phyloP scores from a whole-genome alignment of 2,329 filamentous ascomycete species.

The Beauveria rudraprayagi region DNA sequence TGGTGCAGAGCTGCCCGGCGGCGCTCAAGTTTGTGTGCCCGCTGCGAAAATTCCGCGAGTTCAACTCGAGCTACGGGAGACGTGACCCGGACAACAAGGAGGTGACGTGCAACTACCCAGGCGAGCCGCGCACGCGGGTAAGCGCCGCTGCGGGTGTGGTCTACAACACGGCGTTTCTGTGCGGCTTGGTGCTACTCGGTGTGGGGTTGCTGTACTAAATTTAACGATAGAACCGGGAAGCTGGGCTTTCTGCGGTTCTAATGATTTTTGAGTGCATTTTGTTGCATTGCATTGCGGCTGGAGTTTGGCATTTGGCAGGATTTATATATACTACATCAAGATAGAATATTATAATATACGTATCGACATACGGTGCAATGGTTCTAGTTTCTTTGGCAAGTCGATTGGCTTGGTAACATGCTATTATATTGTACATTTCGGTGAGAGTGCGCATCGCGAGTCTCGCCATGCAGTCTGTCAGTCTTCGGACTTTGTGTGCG shows the following conservation, averaged over 20 bases:
- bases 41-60: constrained; percentile 23
- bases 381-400: neutral
- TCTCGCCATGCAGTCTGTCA: neutral
- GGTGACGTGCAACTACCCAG: constrained; percentile 31
- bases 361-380: too few relatives aligned
- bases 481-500: too few relatives aligned
- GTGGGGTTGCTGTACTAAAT: neutral
- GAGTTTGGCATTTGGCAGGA: neutral
- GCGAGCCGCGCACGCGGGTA: constrained; percentile 25
- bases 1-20: constrained; percentile 80
- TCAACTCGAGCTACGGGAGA: constrained; percentile 28
- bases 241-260: neutral
- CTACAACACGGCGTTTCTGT: neutral
- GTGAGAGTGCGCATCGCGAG: neutral
- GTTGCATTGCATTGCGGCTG: constrained; percentile 1
- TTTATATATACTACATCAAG: neutral
- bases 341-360: neutral
- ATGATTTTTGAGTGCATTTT: neutral
- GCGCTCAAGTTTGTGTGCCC: constrained; percentile 72
- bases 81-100: constrained; percentile 17
- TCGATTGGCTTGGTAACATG: neutral
- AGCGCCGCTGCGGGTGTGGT: neutral
- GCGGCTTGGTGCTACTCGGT: neutral
- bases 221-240: neutral
- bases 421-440: neutral